These are phyloP conservation scores for Salinomyces thailandicus DNA, from an alignment of 2,329 filamentous ascomycete genomes.

Conservation along the genomic window DNA sequence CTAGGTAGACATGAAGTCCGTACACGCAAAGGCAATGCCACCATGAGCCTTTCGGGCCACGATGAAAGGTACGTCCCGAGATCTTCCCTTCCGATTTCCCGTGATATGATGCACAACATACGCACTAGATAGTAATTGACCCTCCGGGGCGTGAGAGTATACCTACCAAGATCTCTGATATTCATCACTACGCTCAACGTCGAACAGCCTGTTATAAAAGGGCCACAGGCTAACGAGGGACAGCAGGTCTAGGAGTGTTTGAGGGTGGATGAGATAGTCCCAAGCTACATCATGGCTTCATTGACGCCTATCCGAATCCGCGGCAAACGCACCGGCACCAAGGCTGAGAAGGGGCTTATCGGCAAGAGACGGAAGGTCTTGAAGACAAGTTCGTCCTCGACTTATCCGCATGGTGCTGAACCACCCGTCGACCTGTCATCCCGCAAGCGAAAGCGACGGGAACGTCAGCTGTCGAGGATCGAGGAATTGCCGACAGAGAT, in stretches of 20 bases:
- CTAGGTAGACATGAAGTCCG: neutral
- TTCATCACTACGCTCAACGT: neutral
- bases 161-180: slow-evolving; percentile 33
- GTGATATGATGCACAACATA: slow-evolving; percentile 49
- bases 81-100: neutral
- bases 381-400: neutral
- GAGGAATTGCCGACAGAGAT: slow-evolving; percentile 28
- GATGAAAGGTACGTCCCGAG: neutral
- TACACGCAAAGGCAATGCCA: too few relatives aligned
- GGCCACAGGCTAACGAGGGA: neutral
- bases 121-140: slow-evolving; percentile 47
- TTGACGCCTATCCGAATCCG: slow-evolving; percentile 25
- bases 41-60: slow-evolving; percentile 1
- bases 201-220: neutral
- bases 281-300: slow-evolving; percentile 4
- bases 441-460: slow-evolving; percentile 10
- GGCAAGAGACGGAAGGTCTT: slow-evolving; percentile 14
- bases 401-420: neutral
- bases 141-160: slow-evolving; percentile 25
- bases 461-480: slow-evolving; percentile 15
- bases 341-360: slow-evolving; percentile 19
- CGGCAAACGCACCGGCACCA: slow-evolving; percentile 20
- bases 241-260: neutral
- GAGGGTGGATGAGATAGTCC: neutral
- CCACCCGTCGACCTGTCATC: neutral